Evolutionary conservation across 2,329 filamentous ascomycete genomes (phyloP).

Genomic region (Cordyceps cicadae): DNA sequence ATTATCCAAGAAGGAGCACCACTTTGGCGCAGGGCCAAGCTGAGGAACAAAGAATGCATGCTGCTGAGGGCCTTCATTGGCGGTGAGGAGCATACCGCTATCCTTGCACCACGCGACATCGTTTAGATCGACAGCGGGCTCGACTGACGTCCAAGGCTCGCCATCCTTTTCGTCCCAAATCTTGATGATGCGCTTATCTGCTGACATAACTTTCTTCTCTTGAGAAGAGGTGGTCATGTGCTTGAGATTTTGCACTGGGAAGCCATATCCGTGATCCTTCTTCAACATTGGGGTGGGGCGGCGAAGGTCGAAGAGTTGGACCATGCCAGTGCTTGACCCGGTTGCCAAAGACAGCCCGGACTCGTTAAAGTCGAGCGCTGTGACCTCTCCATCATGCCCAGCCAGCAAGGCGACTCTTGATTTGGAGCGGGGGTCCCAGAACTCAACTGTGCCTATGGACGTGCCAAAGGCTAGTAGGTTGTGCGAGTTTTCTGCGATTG

Average conservation of each 20-base stretch:
- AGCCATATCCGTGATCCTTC: slow-evolving; percentile 95
- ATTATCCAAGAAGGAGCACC: slow-evolving; percentile 96
- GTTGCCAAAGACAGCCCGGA: slow-evolving; percentile 79
- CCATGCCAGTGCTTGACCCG: slow-evolving; percentile 78
- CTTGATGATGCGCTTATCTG: slow-evolving; percentile 95
- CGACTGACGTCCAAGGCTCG: slow-evolving; percentile 88
- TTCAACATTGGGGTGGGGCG: slow-evolving; percentile 76
- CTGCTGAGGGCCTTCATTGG: slow-evolving; percentile 92
- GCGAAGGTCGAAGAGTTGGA: slow-evolving; percentile 87
- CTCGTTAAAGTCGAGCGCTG: slow-evolving; percentile 75
- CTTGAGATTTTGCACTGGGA: slow-evolving; percentile 77
- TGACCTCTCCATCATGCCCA: slow-evolving; percentile 64
- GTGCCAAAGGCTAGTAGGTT: slow-evolving; percentile 91
- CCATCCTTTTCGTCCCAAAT: slow-evolving; percentile 83
- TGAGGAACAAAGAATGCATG: slow-evolving; percentile 94
- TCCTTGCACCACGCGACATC: slow-evolving; percentile 88
- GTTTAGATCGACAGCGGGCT: slow-evolving; percentile 91
- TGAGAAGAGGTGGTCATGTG: slow-evolving; percentile 63
- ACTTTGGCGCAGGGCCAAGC: slow-evolving; percentile 83
- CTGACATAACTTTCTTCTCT: slow-evolving; percentile 80
- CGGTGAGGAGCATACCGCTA: slow-evolving; percentile 90
- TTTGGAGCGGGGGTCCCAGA: slow-evolving; percentile 86
- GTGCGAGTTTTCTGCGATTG: slow-evolving; percentile 81
- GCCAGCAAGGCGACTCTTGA: slow-evolving; percentile 71
- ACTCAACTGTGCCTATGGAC: slow-evolving; percentile 88